phyloP scores from a whole-genome alignment of 2,329 filamentous ascomycete species.

The Coniochaeta pulveracea region DNA sequence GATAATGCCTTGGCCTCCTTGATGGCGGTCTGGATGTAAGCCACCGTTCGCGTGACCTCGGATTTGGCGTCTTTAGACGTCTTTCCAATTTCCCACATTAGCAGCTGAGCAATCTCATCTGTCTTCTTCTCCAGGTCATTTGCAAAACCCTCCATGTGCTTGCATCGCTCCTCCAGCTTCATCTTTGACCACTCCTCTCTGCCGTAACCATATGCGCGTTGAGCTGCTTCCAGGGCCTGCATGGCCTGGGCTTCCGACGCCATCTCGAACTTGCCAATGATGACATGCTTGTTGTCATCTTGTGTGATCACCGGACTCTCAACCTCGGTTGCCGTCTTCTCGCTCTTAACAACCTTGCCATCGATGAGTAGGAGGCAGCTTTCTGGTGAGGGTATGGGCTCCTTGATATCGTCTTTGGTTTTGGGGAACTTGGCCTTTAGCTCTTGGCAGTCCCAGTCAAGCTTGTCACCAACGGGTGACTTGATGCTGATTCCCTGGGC shows the following conservation, averaged over 20 bases:
- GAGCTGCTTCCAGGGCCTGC: conserved; percentile 1
- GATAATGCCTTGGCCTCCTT: not conserved
- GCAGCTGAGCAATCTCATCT: conserved; percentile 1
- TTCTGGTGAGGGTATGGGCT: not conserved
- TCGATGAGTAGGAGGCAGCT: conserved; percentile 1
- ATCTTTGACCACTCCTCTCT: conserved; percentile 1
- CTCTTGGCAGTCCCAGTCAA: conserved; percentile 2
- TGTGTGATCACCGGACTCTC: not conserved
- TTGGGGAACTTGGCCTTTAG: not conserved
- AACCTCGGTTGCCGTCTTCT: not conserved
- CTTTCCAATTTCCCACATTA: conserved; percentile 3
- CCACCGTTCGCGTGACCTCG: conserved; percentile 3
- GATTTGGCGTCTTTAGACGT: not conserved
- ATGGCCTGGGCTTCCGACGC: conserved; percentile 1
- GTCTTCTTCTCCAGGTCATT: conserved; percentile 1
- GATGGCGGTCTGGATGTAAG: conserved; percentile 1
- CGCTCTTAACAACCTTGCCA: conserved; percentile 2
- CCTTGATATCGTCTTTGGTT: not conserved
- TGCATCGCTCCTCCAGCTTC: not conserved
- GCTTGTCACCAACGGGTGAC: conserved; percentile 2
- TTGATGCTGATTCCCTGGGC: not conserved
- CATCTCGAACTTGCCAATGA: conserved; percentile 3
- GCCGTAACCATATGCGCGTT: conserved; percentile 1
- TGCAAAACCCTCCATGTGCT: conserved; percentile 3
- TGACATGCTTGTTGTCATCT: not conserved